A percentile compares a stretch with the other conserved stretches of the same genome.
Evolutionary conservation across 2,329 filamentous ascomycete species (phyloP).

Genomic region (Cercospora sesami): DNA sequence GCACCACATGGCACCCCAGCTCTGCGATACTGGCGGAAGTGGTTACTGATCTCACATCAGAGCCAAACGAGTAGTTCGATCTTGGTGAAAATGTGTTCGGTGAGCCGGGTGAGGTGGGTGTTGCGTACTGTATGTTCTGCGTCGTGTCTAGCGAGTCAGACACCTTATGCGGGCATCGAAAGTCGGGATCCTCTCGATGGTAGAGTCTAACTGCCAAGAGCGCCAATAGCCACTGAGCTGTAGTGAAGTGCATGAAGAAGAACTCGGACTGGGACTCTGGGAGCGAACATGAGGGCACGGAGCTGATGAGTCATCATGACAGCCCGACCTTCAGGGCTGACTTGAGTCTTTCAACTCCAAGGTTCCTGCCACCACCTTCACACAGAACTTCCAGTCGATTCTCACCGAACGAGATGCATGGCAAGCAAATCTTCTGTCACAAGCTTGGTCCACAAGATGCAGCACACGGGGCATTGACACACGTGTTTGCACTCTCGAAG

Average conservation of each 20-base stretch:
- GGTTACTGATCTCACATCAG: background rate
- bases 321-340: background rate
- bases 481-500: background rate
- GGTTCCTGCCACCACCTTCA: background rate
- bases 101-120: too few species aligned
- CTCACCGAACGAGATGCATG: background rate
- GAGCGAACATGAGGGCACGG: background rate
- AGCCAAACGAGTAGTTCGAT: background rate
- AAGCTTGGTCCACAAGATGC: background rate
- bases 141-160: background rate
- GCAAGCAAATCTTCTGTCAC: background rate
- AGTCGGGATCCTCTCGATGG: background rate
- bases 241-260: background rate
- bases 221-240: background rate
- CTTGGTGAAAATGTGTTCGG: background rate
- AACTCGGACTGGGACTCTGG: background rate
- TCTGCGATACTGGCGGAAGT: background rate
- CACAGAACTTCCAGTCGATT: background rate
- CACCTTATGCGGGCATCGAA: background rate
- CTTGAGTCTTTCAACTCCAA: background rate
- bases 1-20: background rate
- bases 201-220: background rate
- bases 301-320: slow-evolving; percentile 1
- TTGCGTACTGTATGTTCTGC: background rate
- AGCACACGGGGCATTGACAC: background rate